Percentiles rank a stretch among this genome's conserved stretches.
Conservation (phyloP, 2,329 filamentous ascomycete species). For the Aquanectria penicillioides region DNA sequence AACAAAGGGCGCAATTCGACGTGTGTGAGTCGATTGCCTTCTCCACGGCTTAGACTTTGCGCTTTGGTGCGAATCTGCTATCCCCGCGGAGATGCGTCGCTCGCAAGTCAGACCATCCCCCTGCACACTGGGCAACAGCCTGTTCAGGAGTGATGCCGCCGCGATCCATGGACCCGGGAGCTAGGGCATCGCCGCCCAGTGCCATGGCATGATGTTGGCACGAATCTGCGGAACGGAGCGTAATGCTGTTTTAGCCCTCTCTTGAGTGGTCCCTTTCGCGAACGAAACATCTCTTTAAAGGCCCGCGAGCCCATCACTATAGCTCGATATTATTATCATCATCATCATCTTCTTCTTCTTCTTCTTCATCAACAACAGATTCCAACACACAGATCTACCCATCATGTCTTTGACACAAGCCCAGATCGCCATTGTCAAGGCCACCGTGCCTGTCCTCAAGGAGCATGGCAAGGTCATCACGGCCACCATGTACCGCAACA, state of each 20-base stretch:
- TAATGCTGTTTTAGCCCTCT: constrained; percentile 37
- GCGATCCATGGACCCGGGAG: constrained; percentile 4
- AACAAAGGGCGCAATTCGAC: no score
- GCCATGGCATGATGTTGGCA: constrained; percentile 26
- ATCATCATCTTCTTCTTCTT: constrained; percentile 14
- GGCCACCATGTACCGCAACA: constrained; percentile 75
- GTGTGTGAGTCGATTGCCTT: no score
- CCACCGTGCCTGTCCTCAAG: constrained; percentile 78
- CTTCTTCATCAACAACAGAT: constrained; percentile 2
- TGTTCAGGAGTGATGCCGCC: constrained; percentile 27
- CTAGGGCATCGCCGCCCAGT: constrained; percentile 5
- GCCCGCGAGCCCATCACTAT: background rate
- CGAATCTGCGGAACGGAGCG: constrained; percentile 9
- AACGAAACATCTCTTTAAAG: no score
- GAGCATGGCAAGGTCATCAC: constrained; percentile 77
- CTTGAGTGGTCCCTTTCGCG: constrained; percentile 18
- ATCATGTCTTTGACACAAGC: constrained; percentile 65
- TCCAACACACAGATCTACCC: background rate
- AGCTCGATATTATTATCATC: constrained; percentile 12
- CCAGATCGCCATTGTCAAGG: constrained; percentile 78
- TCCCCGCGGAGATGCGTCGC: constrained; percentile 39
- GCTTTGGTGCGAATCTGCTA: background rate
- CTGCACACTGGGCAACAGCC: constrained; percentile 28
- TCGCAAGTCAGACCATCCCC: constrained; percentile 37
- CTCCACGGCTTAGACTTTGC: no score